Percentiles rank a stretch among this genome's conserved stretches.
These are phyloP conservation scores for Penicillium lividum DNA, from an alignment of 495 filamentous ascomycete genomes.

Conservation along the genomic window DNA sequence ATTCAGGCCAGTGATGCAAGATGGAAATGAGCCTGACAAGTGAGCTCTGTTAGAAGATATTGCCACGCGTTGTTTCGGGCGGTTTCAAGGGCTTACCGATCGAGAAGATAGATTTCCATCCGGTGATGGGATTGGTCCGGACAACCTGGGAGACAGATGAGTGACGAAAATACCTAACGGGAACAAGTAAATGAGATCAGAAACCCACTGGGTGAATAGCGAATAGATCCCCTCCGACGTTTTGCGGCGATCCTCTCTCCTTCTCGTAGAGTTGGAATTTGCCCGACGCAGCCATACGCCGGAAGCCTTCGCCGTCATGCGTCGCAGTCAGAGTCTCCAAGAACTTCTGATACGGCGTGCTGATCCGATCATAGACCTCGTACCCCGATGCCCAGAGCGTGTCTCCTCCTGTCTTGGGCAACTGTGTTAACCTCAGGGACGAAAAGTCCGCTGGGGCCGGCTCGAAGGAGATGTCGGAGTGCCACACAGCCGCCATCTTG, in stretches of 20 bases:
- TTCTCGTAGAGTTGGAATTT: constrained; percentile 57
- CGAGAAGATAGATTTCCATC: constrained; percentile 76
- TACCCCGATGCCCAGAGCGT: constrained; percentile 80
- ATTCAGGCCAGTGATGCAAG: constrained; percentile 48
- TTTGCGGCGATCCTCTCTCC: constrained; percentile 65
- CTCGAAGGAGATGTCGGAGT: constrained; percentile 75
- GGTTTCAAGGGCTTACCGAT: constrained; percentile 33
- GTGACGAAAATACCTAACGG: no score
- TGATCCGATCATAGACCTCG: constrained; percentile 76
- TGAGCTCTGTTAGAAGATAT: no score
- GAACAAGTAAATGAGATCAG: no score
- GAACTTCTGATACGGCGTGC: constrained; percentile 62
- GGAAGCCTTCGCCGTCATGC: constrained; percentile 62
- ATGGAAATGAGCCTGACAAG: constrained; percentile 24
- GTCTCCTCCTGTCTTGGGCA: constrained; percentile 71
- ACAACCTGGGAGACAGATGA: constrained; percentile 39
- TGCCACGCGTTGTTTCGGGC: no score
- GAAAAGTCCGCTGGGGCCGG: constrained; percentile 69
- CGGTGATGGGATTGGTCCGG: constrained; percentile 82
- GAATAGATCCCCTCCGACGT: constrained; percentile 60
- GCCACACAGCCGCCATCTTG: constrained; percentile 51
- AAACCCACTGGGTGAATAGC: constrained; percentile 59
- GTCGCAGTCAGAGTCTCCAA: constrained; percentile 70
- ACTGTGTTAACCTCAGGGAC: constrained; percentile 56
- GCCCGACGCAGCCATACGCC: constrained; percentile 53